Percentiles rank a stretch among this genome's conserved stretches.
Evolutionary conservation across 805 yeast species (phyloP).

Genomic region (Candida glaebosa): DNA sequence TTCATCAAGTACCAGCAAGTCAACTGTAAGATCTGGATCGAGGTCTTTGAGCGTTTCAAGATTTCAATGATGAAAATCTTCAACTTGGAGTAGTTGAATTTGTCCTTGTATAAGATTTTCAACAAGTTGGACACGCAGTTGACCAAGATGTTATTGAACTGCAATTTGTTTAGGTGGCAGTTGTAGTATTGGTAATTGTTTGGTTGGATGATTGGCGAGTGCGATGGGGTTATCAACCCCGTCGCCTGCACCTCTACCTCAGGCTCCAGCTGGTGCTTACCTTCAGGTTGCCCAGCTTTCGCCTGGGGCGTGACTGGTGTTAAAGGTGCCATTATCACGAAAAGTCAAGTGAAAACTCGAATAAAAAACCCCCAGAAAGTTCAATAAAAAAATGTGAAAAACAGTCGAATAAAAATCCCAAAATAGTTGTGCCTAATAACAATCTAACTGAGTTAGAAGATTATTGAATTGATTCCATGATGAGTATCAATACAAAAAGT

Average conservation of each 20-base stretch:
- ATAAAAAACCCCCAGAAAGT: neutral
- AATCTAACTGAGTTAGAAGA: neutral
- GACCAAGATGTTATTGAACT: conserved; percentile 37
- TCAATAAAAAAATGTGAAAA: no score
- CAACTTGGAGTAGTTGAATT: conserved; percentile 14
- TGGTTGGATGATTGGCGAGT: conserved; percentile 19
- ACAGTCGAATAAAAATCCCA: no score
- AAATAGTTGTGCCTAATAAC: no score
- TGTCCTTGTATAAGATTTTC: conserved; percentile 26
- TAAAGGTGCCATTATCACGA: neutral
- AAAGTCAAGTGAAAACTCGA: neutral
- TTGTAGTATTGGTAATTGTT: conserved; percentile 39
- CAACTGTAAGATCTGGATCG: conserved; percentile 60
- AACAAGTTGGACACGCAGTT: conserved; percentile 34
- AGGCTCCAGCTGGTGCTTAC: neutral
- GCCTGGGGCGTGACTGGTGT: conserved; percentile 1
- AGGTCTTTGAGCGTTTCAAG: conserved; percentile 36
- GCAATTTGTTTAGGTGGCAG: conserved; percentile 35
- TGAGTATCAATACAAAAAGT: neutral
- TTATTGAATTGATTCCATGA: neutral
- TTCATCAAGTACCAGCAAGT: conserved; percentile 63
- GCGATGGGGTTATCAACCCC: conserved; percentile 1
- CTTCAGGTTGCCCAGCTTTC: neutral
- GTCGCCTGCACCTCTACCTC: neutral
- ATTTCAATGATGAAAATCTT: conserved; percentile 46